A percentile compares a stretch with the other conserved stretches of the same genome.
Conservation (phyloP, 768 basidiomycete species). For the Mycena venus region DNA sequence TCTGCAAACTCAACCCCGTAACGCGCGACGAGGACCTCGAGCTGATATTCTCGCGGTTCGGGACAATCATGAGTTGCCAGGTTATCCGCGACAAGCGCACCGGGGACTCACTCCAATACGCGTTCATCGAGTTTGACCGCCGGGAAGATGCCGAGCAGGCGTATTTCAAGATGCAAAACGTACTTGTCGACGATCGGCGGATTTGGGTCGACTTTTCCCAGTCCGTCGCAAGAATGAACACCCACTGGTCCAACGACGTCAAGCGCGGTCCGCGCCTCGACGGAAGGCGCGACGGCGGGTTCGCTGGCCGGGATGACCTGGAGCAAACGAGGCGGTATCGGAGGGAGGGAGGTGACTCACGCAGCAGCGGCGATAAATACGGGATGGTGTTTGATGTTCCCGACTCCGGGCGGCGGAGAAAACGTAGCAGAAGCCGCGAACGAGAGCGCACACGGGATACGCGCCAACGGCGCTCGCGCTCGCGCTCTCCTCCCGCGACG, state of each 20-base stretch:
- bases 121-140: conserved; percentile 98
- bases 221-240: conserved; percentile 92
- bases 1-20: conserved; percentile 97
- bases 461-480: conserved; percentile 54
- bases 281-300: conserved; percentile 57
- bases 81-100: conserved; percentile 97
- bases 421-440: conserved; percentile 67
- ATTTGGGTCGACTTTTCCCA: conserved; percentile 99
- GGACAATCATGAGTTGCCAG: conserved; percentile 96
- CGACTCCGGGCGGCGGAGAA: conserved; percentile 56
- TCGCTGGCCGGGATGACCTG: conserved; percentile 81
- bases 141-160: conserved; percentile 96
- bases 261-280: conserved; percentile 59
- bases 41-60: conserved; percentile 96
- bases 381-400: conserved; percentile 90
- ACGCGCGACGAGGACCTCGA: conserved; percentile 97
- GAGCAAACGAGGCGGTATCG: conserved; percentile 81
- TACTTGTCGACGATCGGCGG: conserved; percentile 94
- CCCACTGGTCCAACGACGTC: conserved; percentile 84
- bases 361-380: conserved; percentile 55
- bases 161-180: conserved; percentile 99
- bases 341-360: conserved; percentile 52
- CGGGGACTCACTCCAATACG: conserved; percentile 97
- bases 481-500: too few relatives aligned
- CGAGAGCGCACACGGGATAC: conserved; percentile 53